Evolutionary conservation across 257 asterid genomes (phyloP).

Genomic region (Coffea canephora): DNA sequence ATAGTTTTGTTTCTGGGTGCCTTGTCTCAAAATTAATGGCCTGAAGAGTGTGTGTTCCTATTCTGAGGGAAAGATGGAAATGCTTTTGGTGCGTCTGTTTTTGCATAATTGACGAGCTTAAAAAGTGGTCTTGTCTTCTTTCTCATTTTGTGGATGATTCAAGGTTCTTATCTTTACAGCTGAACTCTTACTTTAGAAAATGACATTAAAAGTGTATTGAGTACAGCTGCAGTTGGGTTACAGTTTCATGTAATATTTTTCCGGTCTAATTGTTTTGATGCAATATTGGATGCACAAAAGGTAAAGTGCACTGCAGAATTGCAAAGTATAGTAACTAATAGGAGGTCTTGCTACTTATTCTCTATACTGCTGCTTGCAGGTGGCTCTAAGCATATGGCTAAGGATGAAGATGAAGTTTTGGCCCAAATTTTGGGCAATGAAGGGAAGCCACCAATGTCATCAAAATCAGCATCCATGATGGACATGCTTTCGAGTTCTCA

Average conservation of each 20-base stretch:
- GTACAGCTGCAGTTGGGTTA: background rate
- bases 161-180: background rate
- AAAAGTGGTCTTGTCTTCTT: background rate
- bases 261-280: background rate
- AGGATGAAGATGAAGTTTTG: conserved; percentile 59
- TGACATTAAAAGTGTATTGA: background rate
- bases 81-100: background rate
- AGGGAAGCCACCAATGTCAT: conserved; percentile 20
- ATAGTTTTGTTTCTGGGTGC: background rate
- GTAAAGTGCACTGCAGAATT: background rate
- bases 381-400: conserved; percentile 53
- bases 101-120: background rate
- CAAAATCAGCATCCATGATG: conserved; percentile 15
- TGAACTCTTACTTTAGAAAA: background rate
- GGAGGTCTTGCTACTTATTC: conserved; percentile 13
- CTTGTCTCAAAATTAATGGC: background rate
- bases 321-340: background rate
- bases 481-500: conserved; percentile 32
- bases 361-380: conserved; percentile 41
- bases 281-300: background rate
- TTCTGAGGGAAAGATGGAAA: background rate
- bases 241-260: background rate
- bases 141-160: background rate
- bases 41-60: background rate
- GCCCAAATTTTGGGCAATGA: conserved; percentile 51